Base-by-base conservation (phyloP, 202 grass and related monocot genomes). In the Panicum virgatum region DNA sequence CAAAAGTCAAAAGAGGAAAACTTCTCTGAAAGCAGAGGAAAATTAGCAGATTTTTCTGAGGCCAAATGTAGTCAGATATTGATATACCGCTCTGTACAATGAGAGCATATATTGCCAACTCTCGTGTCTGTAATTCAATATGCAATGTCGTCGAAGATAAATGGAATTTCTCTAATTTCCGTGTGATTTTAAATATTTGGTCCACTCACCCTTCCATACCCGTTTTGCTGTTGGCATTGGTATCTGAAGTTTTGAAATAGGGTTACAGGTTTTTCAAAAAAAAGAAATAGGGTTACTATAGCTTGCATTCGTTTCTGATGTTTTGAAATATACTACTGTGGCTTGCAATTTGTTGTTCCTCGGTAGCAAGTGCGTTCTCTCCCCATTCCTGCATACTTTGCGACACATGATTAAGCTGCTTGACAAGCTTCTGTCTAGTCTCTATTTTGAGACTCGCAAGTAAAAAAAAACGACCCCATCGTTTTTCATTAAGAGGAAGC, bases 61-160 rank as follows among this genome's bases (percentile, higher is more conserved):
- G 27, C 65, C 3, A 78, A 67, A 86, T 72, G 44, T 54, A 74
- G 29, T 18, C 52, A 62, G 32, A 5, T 2, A 22, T 70, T 38
- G 26, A 53, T 37, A 42, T 25, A 46, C n/a, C 19, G 18, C 14
- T 59, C 10, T 36, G 19, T 78, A 67, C 47, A 50, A 29, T 0
- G 72, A 60, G 58, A 63, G 25, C 37, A 23, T n/a, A n/a, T n/a
- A 23, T 59, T 66, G 23, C 61, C 12, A 12, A 61, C 25, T 69
- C 67, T 66, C 18, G 2, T 16, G 34, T 42, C n/a, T 88, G 19
- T n/a, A 80, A 74, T 75, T 69, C 11, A 37, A 20, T 79, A 2
- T 51, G 14, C 22, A 30, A 3, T 30, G 30, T 14, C 12, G 4
- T 0, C 65, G 59, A 80, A 78, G 23, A 66, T 77, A 12, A 82